phyloP scores from a whole-genome alignment of 345 rosid species.

The Rhizophora mangle region DNA sequence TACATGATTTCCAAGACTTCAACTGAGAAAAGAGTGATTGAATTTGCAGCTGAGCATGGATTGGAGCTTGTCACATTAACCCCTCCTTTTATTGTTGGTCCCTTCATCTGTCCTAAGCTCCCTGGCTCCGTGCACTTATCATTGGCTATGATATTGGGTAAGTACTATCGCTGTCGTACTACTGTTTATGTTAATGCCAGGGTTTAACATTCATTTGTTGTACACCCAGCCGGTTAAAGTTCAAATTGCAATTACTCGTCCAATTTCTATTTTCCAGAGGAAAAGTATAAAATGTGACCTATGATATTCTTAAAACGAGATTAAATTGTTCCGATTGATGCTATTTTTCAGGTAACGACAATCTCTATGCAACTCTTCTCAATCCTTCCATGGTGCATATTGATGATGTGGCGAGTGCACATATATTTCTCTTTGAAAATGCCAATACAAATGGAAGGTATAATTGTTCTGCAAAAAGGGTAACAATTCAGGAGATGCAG shows the following conservation, averaged over 20 bases:
- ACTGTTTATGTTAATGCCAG: not conserved
- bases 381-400: conserved; percentile 27
- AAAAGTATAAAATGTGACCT: too few relatives aligned
- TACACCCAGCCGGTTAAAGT: too few relatives aligned
- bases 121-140: conserved; percentile 17
- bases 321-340: not conserved
- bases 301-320: too few relatives aligned
- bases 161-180: too few relatives aligned
- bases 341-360: conserved; percentile 9
- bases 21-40: conserved; percentile 31
- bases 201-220: not conserved
- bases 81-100: conserved; percentile 33
- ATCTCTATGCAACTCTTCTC: not conserved
- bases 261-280: too few relatives aligned
- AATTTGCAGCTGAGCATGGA: conserved; percentile 29
- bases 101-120: conserved; percentile 36
- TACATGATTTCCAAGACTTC: conserved; percentile 29
- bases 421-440: conserved; percentile 39
- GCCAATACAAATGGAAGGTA: conserved; percentile 40
- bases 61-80: conserved; percentile 37
- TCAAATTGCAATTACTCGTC: too few relatives aligned
- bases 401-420: conserved; percentile 42
- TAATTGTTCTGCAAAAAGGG: conserved; percentile 24
- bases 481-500: conserved; percentile 24
- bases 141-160: conserved; percentile 31